Evolutionary conservation across 2,329 filamentous ascomycete genomes (phyloP).

Genomic region (Penicillium crustosum): DNA sequence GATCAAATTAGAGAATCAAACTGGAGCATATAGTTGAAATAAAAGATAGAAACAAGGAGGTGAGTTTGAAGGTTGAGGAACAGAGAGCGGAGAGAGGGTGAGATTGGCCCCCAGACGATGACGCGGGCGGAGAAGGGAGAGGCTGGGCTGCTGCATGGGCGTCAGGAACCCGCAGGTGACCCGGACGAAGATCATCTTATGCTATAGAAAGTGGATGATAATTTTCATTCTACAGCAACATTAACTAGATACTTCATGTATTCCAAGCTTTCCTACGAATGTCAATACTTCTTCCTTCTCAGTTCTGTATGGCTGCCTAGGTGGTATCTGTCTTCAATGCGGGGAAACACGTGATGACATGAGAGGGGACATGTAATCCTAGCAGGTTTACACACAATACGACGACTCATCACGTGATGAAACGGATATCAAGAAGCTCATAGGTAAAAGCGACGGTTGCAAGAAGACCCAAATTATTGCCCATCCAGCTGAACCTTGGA

Average conservation of each 20-base stretch:
- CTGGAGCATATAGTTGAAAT: slow-evolving; percentile 1
- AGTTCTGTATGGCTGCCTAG: not conserved
- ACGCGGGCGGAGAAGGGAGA: slow-evolving; percentile 34
- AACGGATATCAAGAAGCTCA: not conserved
- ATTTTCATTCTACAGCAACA: not conserved
- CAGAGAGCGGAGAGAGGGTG: slow-evolving; percentile 18
- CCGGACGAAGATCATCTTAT: not conserved
- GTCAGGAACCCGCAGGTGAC: slow-evolving; percentile 17
- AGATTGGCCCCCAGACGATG: slow-evolving; percentile 28
- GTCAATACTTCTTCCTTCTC: not conserved
- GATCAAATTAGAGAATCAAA: not conserved
- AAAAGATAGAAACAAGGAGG: slow-evolving; percentile 4
- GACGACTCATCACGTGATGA: not conserved
- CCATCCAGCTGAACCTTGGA: not conserved
- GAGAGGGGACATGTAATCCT: too few species aligned
- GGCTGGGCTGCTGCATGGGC: slow-evolving; percentile 25
- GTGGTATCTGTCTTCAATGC: slow-evolving; percentile 1
- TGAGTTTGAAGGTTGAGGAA: slow-evolving; percentile 7
- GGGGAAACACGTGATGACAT: slow-evolving; percentile 3
- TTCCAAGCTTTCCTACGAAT: not conserved
- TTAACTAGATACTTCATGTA: not conserved
- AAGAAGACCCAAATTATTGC: not conserved
- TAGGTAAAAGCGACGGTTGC: not conserved
- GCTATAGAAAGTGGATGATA: not conserved
- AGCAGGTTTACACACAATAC: too few species aligned